phyloP scores from a whole-genome alignment of 805 yeast species.

The Teunomyces cretensis region DNA sequence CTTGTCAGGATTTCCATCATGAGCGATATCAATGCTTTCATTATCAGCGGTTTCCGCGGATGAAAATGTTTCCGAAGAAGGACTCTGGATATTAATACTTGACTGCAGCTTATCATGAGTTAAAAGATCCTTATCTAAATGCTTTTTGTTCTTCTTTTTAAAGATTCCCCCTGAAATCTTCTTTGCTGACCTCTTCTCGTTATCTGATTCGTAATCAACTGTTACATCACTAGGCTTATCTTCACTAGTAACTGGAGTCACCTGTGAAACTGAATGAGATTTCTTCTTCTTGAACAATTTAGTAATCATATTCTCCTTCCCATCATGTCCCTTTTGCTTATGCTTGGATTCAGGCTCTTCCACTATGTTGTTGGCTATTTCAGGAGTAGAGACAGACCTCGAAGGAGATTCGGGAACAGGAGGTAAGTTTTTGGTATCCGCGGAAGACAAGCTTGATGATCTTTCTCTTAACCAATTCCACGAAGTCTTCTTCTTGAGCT shows the following conservation, averaged over 20 bases:
- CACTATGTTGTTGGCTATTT: conserved; percentile 14
- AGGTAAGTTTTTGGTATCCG: conserved; percentile 22
- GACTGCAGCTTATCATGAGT: conserved; percentile 1
- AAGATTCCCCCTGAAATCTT: conserved; percentile 15
- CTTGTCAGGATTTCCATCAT: not conserved
- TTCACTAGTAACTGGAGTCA: conserved; percentile 4
- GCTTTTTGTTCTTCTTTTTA: conserved; percentile 15
- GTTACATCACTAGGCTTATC: conserved; percentile 15
- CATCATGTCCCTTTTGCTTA: conserved; percentile 12
- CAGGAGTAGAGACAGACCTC: conserved; percentile 42
- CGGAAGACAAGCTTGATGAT: conserved; percentile 29
- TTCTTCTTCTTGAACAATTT: conserved; percentile 40
- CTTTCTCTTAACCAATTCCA: conserved; percentile 43
- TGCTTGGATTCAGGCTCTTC: conserved; percentile 4
- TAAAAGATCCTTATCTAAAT: conserved; percentile 7
- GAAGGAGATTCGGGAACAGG: conserved; percentile 25
- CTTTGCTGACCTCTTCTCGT: conserved; percentile 15
- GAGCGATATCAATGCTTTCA: not conserved
- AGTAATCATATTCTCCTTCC: conserved; percentile 40
- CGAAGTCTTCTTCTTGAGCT: conserved; percentile 35
- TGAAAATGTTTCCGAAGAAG: conserved; percentile 2
- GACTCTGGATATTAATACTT: not conserved
- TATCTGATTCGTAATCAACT: conserved; percentile 27
- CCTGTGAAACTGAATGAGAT: conserved; percentile 7
- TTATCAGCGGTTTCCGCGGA: conserved; percentile 2